Percentiles rank a stretch among this genome's conserved stretches.
phyloP scores from a whole-genome alignment of 768 basidiomycete genomes.

The Daedaleopsis nitida region DNA sequence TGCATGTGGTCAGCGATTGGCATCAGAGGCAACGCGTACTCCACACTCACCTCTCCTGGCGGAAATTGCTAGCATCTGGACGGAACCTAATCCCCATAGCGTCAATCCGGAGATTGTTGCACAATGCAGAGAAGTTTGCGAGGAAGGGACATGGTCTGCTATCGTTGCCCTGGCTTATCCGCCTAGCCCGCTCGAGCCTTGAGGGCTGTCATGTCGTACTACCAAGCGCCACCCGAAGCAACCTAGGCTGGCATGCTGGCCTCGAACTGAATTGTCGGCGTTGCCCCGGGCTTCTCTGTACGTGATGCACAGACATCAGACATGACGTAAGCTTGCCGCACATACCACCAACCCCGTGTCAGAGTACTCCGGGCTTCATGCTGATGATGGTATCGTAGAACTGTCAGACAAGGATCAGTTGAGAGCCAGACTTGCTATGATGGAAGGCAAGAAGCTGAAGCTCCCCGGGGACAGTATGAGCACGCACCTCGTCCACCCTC shows the following conservation, averaged over 20 bases:
- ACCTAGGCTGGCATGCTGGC: neutral
- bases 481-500: constrained; percentile 1
- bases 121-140: too few relatives aligned
- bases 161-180: too few relatives aligned
- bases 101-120: too few relatives aligned
- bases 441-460: neutral
- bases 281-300: neutral
- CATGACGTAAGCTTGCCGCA: neutral
- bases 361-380: neutral
- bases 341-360: neutral
- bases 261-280: neutral
- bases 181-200: too few relatives aligned
- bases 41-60: neutral
- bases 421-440: neutral
- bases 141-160: too few relatives aligned
- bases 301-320: neutral
- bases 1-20: neutral
- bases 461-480: neutral
- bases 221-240: neutral
- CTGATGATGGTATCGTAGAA: neutral
- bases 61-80: too few relatives aligned
- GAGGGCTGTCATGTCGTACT: too few relatives aligned
- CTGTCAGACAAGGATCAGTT: neutral
- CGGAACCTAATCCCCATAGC: too few relatives aligned
- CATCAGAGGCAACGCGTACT: neutral